Conservation (phyloP, 2,329 filamentous ascomycete genomes). For the Fusarium xyrophilum region DNA sequence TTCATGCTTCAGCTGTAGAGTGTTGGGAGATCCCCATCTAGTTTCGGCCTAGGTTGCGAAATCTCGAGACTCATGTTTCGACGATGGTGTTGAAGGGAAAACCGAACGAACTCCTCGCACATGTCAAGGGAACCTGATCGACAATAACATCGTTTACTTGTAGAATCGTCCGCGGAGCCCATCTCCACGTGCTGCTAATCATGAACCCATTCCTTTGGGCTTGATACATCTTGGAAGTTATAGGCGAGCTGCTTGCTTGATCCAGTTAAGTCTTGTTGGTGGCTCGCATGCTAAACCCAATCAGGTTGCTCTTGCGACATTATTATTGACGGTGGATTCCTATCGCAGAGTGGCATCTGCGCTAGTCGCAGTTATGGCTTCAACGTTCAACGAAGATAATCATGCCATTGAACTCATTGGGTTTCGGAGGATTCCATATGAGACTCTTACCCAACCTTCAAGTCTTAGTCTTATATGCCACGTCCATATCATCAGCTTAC, state of each 20-base stretch:
- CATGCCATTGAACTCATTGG: neutral
- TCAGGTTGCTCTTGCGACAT: constrained; percentile 29
- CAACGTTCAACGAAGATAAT: neutral
- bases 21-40: neutral
- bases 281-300: constrained; percentile 40
- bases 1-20: neutral
- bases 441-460: neutral
- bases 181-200: neutral
- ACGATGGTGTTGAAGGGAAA: neutral
- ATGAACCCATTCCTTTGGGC: neutral
- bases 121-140: constrained; percentile 3
- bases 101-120: neutral
- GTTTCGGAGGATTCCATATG: neutral
- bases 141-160: neutral
- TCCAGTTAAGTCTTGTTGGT: neutral
- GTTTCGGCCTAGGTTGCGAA: constrained; percentile 34
- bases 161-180: neutral
- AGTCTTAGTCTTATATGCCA: neutral
- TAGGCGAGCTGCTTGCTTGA: neutral
- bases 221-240: neutral
- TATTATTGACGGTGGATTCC: constrained; percentile 3
- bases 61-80: neutral
- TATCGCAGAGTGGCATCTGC: neutral
- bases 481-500: neutral
- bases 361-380: neutral